Percentiles rank a stretch among this genome's conserved stretches.
phyloP scores from a whole-genome alignment of 305 asterid species.

The Fraxinus dipetala region DNA sequence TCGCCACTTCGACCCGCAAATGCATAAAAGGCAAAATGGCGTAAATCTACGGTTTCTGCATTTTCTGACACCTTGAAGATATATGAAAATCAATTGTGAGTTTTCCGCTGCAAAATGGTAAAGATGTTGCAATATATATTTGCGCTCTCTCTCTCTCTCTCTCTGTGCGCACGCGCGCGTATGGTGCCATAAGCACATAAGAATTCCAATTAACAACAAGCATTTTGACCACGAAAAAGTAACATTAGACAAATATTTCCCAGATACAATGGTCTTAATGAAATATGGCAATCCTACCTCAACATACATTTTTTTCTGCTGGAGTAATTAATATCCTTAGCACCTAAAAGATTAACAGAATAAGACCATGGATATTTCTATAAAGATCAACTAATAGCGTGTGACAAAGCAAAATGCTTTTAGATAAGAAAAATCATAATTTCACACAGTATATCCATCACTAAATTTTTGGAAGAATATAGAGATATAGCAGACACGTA shows the following conservation, averaged over 20 bases:
- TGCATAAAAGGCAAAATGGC: slow-evolving; percentile 91
- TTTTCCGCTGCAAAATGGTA: slow-evolving; percentile 8
- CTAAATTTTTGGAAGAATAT: neutral
- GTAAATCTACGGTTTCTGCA: slow-evolving; percentile 69
- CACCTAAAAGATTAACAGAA: neutral
- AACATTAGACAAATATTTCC: neutral
- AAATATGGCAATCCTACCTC: neutral
- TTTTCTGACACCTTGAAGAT: slow-evolving; percentile 57
- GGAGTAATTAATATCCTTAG: neutral
- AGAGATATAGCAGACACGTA: neutral
- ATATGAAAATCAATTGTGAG: slow-evolving; percentile 22
- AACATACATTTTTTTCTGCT: neutral
- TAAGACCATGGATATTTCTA: neutral
- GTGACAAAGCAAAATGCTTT: neutral
- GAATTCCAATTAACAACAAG: slow-evolving; percentile 1
- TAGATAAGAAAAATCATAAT: neutral
- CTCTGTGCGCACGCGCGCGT: neutral
- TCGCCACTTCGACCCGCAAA: slow-evolving; percentile 89
- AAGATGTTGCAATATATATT: neutral
- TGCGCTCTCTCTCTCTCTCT: neutral
- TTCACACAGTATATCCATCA: neutral
- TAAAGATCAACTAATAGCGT: neutral
- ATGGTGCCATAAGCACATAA: slow-evolving; percentile 1
- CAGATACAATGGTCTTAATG: neutral
- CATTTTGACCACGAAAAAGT: slow-evolving; percentile 1